These are phyloP conservation scores for Puccinia coronata DNA, from an alignment of 1,284 basidiomycete species.

Conservation along the genomic window DNA sequence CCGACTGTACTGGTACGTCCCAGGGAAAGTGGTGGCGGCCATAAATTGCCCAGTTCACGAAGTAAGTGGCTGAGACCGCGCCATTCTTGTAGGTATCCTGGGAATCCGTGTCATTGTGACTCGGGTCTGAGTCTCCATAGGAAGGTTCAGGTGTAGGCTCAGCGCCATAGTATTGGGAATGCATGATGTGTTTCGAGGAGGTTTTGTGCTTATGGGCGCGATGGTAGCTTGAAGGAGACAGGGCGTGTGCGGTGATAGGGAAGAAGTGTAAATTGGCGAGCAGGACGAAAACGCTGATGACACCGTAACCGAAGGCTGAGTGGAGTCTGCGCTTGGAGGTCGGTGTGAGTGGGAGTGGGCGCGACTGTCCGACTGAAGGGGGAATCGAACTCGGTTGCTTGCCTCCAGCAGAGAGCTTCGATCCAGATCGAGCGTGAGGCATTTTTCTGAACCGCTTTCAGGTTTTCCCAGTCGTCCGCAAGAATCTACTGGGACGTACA, in stretches of 20 bases:
- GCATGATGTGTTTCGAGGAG: slow-evolving; percentile 4
- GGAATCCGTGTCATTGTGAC: slow-evolving; percentile 15
- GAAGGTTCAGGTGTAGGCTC: background rate
- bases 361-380: background rate
- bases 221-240: background rate
- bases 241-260: background rate
- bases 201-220: background rate
- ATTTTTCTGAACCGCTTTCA: background rate
- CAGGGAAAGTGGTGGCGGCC: slow-evolving; percentile 56
- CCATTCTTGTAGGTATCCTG: slow-evolving; percentile 25
- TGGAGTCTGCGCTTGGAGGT: background rate
- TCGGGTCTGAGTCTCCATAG: background rate
- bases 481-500: too few species aligned
- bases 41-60: slow-evolving; percentile 59
- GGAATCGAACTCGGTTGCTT: slow-evolving; percentile 1
- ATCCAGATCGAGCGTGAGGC: background rate
- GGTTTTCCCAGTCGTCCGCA: too few species aligned
- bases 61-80: slow-evolving; percentile 50
- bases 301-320: background rate
- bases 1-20: slow-evolving; percentile 53
- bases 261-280: background rate
- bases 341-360: background rate
- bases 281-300: slow-evolving; percentile 27
- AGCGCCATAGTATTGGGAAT: background rate
- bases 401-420: background rate